phyloP scores from a whole-genome alignment of 2,329 filamentous ascomycete genomes.

The Zasmidium cellare region DNA sequence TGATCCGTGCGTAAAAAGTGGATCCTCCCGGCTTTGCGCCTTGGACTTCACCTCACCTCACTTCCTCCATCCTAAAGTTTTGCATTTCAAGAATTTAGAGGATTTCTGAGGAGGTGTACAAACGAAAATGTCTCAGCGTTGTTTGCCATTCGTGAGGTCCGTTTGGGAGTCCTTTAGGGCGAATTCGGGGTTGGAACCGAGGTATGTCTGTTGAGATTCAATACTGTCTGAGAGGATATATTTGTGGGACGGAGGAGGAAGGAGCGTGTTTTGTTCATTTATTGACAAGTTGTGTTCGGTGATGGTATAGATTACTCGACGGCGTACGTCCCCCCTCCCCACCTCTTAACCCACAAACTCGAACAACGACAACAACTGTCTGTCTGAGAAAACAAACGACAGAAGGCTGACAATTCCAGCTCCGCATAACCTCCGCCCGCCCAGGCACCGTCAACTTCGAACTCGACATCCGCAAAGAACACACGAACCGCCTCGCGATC shows the following conservation, averaged over 20 bases:
- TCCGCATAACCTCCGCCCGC: slow-evolving; percentile 65
- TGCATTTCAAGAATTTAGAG: not conserved
- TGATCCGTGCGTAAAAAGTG: too few relatives aligned
- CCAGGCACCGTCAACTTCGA: slow-evolving; percentile 74
- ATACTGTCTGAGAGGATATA: too few relatives aligned
- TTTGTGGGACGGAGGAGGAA: too few relatives aligned
- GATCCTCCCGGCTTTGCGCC: too few relatives aligned
- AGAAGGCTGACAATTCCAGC: slow-evolving; percentile 50
- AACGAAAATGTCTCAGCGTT: slow-evolving; percentile 23
- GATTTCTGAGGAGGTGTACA: not conserved
- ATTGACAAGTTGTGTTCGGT: too few relatives aligned
- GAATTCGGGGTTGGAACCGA: slow-evolving; percentile 84
- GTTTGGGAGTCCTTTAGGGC: slow-evolving; percentile 67
- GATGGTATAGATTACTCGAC: slow-evolving; percentile 46
- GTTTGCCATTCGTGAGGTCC: slow-evolving; percentile 33
- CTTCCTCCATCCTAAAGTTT: not conserved
- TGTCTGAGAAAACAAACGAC: too few relatives aligned
- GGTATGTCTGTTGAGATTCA: too few relatives aligned
- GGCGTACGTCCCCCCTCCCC: slow-evolving; percentile 19
- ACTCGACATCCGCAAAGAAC: slow-evolving; percentile 70
- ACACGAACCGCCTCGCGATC: slow-evolving; percentile 75
- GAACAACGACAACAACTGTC: too few relatives aligned
- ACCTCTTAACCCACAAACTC: too few relatives aligned
- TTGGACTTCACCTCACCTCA: not conserved
- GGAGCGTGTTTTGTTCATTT: too few relatives aligned